Percentiles rank a stretch among this genome's conserved stretches.
These are phyloP conservation scores for Metarhizium brunneum DNA, from an alignment of 2,329 filamentous ascomycete genomes.

Conservation along the genomic window DNA sequence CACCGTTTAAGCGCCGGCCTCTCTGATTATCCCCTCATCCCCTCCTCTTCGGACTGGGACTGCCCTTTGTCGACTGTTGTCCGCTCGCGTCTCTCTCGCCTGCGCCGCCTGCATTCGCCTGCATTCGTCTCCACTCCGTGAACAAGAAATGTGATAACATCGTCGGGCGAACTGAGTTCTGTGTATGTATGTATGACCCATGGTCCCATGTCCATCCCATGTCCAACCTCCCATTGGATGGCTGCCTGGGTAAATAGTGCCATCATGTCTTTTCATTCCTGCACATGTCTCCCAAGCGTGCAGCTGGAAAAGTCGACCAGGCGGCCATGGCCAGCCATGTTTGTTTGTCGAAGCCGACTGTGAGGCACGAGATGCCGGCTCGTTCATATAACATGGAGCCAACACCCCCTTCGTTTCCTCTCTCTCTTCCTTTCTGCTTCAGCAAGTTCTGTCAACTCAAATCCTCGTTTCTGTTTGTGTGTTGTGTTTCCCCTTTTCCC, in stretches of 20 bases:
- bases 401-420: slow-evolving; percentile 24
- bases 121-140: neutral
- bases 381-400: slow-evolving; percentile 1
- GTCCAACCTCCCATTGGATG: neutral
- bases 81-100: neutral
- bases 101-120: neutral
- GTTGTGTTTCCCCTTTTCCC: slow-evolving; percentile 24
- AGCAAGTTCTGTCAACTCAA: slow-evolving; percentile 54
- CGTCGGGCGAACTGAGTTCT: neutral
- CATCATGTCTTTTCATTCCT: neutral
- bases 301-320: neutral
- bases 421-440: slow-evolving; percentile 36
- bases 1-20: slow-evolving; percentile 1
- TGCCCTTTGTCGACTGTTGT: neutral
- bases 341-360: neutral
- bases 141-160: neutral
- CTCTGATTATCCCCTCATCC: neutral
- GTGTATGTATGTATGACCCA: neutral
- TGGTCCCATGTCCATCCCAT: neutral
- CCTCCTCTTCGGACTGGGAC: neutral
- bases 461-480: slow-evolving; percentile 41
- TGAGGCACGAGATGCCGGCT: neutral
- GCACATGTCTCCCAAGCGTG: neutral
- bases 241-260: neutral
- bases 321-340: neutral